Evolutionary conservation across 352 stramenopile genomes (phyloP), one percentile per base, ranked within the genome.

Genomic region (Phytophthora agathidicida): DNA sequence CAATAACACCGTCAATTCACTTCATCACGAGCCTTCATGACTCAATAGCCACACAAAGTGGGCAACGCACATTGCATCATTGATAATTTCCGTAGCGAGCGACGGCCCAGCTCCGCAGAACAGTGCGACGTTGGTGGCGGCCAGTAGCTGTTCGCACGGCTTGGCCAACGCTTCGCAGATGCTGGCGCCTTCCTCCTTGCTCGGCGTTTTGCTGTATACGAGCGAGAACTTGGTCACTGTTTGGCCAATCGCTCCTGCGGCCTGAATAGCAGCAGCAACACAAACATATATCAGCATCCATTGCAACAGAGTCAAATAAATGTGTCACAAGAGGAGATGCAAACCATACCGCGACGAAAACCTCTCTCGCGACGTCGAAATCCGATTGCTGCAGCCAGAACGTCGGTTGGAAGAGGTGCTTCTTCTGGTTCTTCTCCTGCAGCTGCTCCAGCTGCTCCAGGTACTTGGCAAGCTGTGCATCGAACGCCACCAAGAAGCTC

Each of bases 161-260:
- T 89, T 83, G 42, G 80, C 71, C 30, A 96, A 75, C 32, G 84
- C 80, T 42, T 90, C 42, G 55, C 86, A 96, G 50, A 96, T 92
- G 53, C 80, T 92, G 41, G 74, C 65, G 11, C 71, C 80, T 61
- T 94, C 84, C 33, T 78, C 65, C 43, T 89, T 67, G 47, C 71
- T 76, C 42, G 86, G 80, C 28, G 74, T 88, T 45, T 91, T 93
- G 67, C 73, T 88, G 46, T 88, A 91, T 60, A 96, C 84, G 23
- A 96, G 73, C 46, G 86, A 93, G 52, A 96, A 93, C 69, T 96
- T 96, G 71, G 86, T 96, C 57, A 94, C 82, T 23, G 90, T 77
- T 22, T 91, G 78, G 22, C 75, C 81, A 35, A 96, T 94, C 3
- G 77, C 73, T 19, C 77, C 80, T 11, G 63, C 65, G 5, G 86